Evolutionary conservation across 2,329 filamentous ascomycete genomes (phyloP).

Genomic region (Stagonosporopsis tanaceti): DNA sequence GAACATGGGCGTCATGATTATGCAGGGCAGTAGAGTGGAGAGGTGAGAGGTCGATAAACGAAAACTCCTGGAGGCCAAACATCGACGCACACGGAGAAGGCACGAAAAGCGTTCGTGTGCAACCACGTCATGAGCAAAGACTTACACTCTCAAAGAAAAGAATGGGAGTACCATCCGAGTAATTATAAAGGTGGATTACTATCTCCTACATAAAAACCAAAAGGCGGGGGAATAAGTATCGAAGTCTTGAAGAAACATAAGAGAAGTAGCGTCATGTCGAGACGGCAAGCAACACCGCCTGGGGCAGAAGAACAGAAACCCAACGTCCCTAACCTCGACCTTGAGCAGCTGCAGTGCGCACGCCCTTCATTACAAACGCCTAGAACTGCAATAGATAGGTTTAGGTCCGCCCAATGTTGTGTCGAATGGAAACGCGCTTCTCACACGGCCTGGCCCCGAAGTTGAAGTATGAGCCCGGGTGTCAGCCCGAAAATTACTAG

Average conservation of each 20-base stretch:
- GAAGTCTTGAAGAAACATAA: constrained; percentile 53
- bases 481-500: constrained; percentile 14
- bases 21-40: constrained; percentile 1
- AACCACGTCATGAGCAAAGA: too few relatives aligned
- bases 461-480: constrained; percentile 14
- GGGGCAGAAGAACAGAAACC: constrained; percentile 41
- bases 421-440: constrained; percentile 40
- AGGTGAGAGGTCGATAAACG: not conserved
- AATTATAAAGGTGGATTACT: constrained; percentile 52
- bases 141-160: not conserved
- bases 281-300: constrained; percentile 39
- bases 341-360: constrained; percentile 38
- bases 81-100: not conserved
- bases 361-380: constrained; percentile 46
- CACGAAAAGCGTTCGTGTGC: not conserved
- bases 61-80: not conserved
- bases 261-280: constrained; percentile 47
- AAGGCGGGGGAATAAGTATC: constrained; percentile 51
- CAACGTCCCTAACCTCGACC: constrained; percentile 33
- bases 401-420: constrained; percentile 30
- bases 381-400: constrained; percentile 39
- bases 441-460: constrained; percentile 27
- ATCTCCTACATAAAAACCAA: constrained; percentile 51
- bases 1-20: constrained; percentile 4
- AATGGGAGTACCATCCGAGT: constrained; percentile 32